phyloP scores from a whole-genome alignment of 2,329 filamentous ascomycete genomes.

The Nothomitra cinnamomea region DNA sequence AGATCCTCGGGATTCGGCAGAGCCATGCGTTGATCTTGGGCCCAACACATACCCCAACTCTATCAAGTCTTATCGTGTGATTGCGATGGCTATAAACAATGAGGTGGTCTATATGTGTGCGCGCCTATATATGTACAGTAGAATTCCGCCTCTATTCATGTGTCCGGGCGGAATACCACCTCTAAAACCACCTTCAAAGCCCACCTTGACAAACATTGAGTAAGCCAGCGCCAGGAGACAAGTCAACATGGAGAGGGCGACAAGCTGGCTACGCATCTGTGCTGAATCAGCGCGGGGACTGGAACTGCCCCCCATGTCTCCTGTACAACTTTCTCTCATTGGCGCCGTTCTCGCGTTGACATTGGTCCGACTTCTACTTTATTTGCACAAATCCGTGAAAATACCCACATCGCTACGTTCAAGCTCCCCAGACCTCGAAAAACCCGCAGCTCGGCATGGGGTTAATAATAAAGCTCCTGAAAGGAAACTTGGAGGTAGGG shows the following conservation, averaged over 20 bases:
- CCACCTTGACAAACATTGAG: no score
- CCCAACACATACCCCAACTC: no score
- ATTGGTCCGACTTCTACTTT: background rate
- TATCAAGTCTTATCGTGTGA: no score
- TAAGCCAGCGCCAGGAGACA: background rate
- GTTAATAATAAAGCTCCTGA: background rate
- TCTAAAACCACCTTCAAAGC: no score
- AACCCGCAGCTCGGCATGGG: slow-evolving; percentile 15
- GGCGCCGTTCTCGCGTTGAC: background rate
- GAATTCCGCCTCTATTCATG: no score
- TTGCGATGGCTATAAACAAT: no score
- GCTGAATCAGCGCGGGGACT: no score
- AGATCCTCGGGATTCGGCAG: slow-evolving; percentile 15
- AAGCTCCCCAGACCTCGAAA: slow-evolving; percentile 27
- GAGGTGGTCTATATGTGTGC: no score
- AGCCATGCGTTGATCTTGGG: no score
- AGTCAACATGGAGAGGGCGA: background rate
- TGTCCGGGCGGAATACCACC: no score
- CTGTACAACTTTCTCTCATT: background rate
- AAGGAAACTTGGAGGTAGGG: background rate
- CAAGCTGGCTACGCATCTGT: background rate
- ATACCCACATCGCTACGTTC: slow-evolving; percentile 16
- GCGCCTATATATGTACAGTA: no score
- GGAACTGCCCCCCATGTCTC: no score
- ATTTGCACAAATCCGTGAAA: slow-evolving; percentile 12